A percentile compares a stretch with the other conserved stretches of the same genome.
phyloP scores from a whole-genome alignment of 805 yeast species.

The Lipomyces orientalis region DNA sequence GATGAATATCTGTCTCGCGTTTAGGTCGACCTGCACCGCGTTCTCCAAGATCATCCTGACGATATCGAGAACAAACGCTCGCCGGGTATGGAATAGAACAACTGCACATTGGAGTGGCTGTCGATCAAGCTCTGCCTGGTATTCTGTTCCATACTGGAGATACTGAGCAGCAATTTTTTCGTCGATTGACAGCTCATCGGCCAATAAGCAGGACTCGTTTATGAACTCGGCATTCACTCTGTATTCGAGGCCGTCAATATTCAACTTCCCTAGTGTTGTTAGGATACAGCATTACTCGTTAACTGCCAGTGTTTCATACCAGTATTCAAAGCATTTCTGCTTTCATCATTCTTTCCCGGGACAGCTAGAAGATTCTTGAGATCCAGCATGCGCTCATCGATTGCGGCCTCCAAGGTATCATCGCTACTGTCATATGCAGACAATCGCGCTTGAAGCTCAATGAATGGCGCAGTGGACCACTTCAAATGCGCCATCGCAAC shows the following conservation, averaged over 20 bases:
- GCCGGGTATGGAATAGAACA: constrained; percentile 69
- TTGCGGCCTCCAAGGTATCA: neutral
- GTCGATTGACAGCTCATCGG: constrained; percentile 75
- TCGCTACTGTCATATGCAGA: constrained; percentile 8
- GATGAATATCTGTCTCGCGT: constrained; percentile 26
- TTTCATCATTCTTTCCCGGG: constrained; percentile 48
- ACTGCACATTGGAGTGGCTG: constrained; percentile 55
- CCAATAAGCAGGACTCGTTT: constrained; percentile 59
- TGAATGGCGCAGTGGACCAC: constrained; percentile 36
- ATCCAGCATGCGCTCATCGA: constrained; percentile 41
- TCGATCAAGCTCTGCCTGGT: constrained; percentile 48
- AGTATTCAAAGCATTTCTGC: constrained; percentile 43
- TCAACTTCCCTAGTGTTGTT: constrained; percentile 49
- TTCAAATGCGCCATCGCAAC: constrained; percentile 15
- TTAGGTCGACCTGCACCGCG: constrained; percentile 4
- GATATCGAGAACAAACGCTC: constrained; percentile 71
- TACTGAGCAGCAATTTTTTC: constrained; percentile 78
- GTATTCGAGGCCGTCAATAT: constrained; percentile 60
- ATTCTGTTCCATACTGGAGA: constrained; percentile 55
- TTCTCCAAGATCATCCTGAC: constrained; percentile 37
- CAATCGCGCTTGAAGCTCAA: constrained; percentile 19
- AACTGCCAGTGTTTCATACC: constrained; percentile 35
- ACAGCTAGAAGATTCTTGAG: constrained; percentile 45
- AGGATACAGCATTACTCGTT: neutral
- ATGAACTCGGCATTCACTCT: constrained; percentile 70